These are phyloP conservation scores for Dryadomyces quercus-mongolicae DNA, from an alignment of 2,329 filamentous ascomycete genomes.

Conservation along the genomic window DNA sequence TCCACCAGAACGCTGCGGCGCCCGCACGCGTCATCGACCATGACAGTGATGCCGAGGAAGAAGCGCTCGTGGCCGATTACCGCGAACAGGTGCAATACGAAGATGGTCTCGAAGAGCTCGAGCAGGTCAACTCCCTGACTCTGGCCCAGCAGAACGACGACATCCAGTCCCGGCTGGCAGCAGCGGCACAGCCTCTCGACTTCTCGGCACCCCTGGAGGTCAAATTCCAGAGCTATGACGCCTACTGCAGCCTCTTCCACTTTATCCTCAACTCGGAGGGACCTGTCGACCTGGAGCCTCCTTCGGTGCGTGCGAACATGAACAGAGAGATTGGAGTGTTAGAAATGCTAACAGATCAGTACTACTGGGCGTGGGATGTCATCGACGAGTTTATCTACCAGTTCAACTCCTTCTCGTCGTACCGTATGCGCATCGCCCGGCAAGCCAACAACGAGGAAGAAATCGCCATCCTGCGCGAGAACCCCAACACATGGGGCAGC, in stretches of 20 bases:
- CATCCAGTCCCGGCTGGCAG: constrained; percentile 81
- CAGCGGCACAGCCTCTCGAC: constrained; percentile 88
- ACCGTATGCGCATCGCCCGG: constrained; percentile 82
- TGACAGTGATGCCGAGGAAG: constrained; percentile 92
- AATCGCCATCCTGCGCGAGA: constrained; percentile 79
- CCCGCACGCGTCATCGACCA: constrained; percentile 53
- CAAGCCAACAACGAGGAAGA: constrained; percentile 82
- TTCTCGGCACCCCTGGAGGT: constrained; percentile 91
- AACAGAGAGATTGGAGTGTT: too few relatives aligned
- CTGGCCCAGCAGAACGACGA: constrained; percentile 72
- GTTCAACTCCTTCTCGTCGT: constrained; percentile 98
- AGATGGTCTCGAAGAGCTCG: constrained; percentile 71
- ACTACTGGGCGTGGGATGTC: constrained; percentile 99
- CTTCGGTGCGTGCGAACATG: constrained; percentile 53
- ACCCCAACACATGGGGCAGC: constrained; percentile 98
- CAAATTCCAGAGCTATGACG: constrained; percentile 98
- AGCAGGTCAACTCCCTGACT: constrained; percentile 57
- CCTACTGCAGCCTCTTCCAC: constrained; percentile 98
- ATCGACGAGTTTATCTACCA: constrained; percentile 99
- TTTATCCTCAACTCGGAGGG: constrained; percentile 98
- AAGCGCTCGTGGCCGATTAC: constrained; percentile 91
- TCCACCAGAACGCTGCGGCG: constrained; percentile 44
- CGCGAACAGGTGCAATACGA: constrained; percentile 92
- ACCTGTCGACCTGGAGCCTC: constrained; percentile 93
- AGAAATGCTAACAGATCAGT: constrained; percentile 42